Evolutionary conservation across 2,329 filamentous ascomycete species (phyloP), one percentile per base, ranked within the genome.

Genomic region (Scedosporium aurantiacum): DNA sequence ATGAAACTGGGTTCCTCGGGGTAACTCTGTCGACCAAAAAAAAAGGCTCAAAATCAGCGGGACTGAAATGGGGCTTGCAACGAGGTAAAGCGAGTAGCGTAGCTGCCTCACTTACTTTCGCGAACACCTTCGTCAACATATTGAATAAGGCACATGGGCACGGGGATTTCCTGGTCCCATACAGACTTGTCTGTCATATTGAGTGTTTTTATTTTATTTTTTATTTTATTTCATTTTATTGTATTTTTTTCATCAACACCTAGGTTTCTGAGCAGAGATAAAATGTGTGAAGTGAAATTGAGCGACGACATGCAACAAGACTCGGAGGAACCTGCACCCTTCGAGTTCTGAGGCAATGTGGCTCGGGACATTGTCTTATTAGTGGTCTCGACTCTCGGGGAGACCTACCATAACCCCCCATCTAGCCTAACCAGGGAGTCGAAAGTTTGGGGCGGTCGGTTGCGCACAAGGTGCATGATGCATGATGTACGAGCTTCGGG

Each of bases 181-280:
- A 58, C 37, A 2, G 56, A 58, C 21, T 58, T 58, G 21, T 58
- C 56, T 5, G 56, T 58, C 56, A 58, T 58, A 52, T 52, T 23
- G 14, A n/a, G 8, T 21, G 45, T 6, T 23, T 10, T 21, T 14
- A n/a, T n/a, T n/a, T n/a, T n/a, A n/a, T n/a, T n/a, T n/a, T n/a
- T n/a, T n/a, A n/a, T n/a, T n/a, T n/a, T n/a, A n/a, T n/a, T n/a
- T n/a, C n/a, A n/a, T n/a, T n/a, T n/a, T n/a, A n/a, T n/a, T n/a
- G n/a, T n/a, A n/a, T n/a, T n/a, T n/a, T n/a, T n/a, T 52, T 41
- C 37, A 16, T 41, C 6, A 16, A 6, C 7, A 41, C 16, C 37
- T 5, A 21, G 45, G 7, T 21, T n/a, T 23, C 45, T 10, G 18
- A n/a, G 7, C 8, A 52, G 18, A 10, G 45, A 21, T 52, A 52